These are phyloP conservation scores for Tetraselmis chui DNA, from an alignment of 139 green algal genomes.

Conservation along the genomic window DNA sequence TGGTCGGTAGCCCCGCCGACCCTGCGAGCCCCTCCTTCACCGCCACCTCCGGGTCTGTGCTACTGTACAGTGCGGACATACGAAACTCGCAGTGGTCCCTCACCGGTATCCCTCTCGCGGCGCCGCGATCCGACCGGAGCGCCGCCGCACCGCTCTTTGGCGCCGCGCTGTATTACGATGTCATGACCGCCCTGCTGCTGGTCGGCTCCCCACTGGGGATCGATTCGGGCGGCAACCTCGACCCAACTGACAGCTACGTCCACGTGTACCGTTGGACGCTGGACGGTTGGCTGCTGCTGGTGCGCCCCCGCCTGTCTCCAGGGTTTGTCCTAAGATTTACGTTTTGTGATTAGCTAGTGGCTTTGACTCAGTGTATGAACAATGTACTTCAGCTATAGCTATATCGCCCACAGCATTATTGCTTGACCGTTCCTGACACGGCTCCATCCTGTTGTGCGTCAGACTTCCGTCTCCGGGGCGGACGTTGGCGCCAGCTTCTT, in stretches of 20 bases:
- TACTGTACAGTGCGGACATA: background rate
- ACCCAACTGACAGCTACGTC: background rate
- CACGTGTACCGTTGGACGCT: background rate
- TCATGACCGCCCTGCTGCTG: background rate
- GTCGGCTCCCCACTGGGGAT: background rate
- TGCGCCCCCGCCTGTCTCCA: too few relatives aligned
- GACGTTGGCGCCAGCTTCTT: background rate
- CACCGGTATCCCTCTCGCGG: background rate
- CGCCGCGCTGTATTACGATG: background rate
- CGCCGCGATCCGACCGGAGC: too few relatives aligned
- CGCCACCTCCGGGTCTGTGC: background rate
- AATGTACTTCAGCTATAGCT: too few relatives aligned
- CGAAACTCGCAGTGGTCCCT: background rate
- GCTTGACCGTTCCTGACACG: too few relatives aligned
- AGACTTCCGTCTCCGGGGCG: background rate
- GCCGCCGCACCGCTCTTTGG: background rate
- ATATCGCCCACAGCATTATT: too few relatives aligned
- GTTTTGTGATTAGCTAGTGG: too few relatives aligned
- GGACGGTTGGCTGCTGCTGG: background rate
- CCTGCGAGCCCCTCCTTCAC: background rate
- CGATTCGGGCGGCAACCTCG: background rate
- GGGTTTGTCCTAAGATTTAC: too few relatives aligned
- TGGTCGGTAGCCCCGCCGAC: background rate
- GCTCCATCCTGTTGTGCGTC: background rate
- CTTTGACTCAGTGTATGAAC: too few relatives aligned